phyloP scores from a whole-genome alignment of 2,329 filamentous ascomycete species.

The Fulvia fulva region DNA sequence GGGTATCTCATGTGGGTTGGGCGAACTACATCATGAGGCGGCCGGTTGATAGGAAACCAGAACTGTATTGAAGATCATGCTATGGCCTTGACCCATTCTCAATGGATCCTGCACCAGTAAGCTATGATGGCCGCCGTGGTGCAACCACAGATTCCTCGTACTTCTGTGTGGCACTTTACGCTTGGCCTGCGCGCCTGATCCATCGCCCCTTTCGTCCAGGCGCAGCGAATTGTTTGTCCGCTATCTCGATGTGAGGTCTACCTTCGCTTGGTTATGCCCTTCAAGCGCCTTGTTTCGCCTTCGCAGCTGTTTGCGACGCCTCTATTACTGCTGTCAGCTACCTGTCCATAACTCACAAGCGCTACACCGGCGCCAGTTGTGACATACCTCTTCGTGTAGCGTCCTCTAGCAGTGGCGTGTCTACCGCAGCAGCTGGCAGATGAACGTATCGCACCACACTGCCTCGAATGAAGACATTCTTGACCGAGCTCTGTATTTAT shows the following conservation, averaged over 20 bases:
- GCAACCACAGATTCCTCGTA: background rate
- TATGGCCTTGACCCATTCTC: background rate
- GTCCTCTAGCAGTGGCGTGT: slow-evolving; percentile 83
- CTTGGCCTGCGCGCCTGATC: too few species aligned
- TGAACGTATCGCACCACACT: slow-evolving; percentile 93
- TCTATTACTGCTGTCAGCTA: slow-evolving; percentile 17
- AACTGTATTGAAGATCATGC: slow-evolving; percentile 13
- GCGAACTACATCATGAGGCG: too few species aligned
- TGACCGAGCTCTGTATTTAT: slow-evolving; percentile 63
- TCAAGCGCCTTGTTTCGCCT: slow-evolving; percentile 30
- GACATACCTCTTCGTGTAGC: slow-evolving; percentile 74
- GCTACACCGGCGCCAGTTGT: slow-evolving; percentile 1
- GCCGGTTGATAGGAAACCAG: slow-evolving; percentile 20
- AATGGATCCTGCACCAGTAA: background rate
- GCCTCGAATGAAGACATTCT: slow-evolving; percentile 93
- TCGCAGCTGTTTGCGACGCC: slow-evolving; percentile 33
- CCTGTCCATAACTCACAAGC: background rate
- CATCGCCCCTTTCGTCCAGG: too few species aligned
- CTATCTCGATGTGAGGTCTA: background rate
- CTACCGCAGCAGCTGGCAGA: slow-evolving; percentile 74
- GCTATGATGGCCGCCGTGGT: background rate
- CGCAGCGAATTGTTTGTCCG: too few species aligned
- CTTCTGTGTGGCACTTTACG: background rate
- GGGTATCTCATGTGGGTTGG: too few species aligned
- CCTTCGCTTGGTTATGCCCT: background rate